phyloP scores from a whole-genome alignment of 2,329 filamentous ascomycete genomes.

The Cyphellophora europaea region DNA sequence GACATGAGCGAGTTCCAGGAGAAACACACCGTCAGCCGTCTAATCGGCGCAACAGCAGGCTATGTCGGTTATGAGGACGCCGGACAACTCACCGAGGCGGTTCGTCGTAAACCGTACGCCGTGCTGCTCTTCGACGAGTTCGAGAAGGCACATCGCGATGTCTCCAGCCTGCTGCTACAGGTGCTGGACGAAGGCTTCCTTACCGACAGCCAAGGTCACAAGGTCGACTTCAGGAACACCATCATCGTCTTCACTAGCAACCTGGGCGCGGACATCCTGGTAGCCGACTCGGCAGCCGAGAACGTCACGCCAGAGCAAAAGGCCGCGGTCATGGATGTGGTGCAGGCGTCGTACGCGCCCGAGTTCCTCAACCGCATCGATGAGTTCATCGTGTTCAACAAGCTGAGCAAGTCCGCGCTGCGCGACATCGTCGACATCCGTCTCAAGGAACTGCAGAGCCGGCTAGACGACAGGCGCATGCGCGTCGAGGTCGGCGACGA shows the following conservation, averaged over 20 bases:
- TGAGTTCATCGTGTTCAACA: slow-evolving; percentile 93
- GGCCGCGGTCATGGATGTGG: slow-evolving; percentile 78
- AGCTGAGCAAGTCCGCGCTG: slow-evolving; percentile 67
- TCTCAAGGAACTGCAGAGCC: slow-evolving; percentile 69
- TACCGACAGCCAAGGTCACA: slow-evolving; percentile 90
- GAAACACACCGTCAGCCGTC: slow-evolving; percentile 85
- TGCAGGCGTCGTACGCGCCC: slow-evolving; percentile 65
- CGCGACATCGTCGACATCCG: slow-evolving; percentile 92
- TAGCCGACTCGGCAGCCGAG: slow-evolving; percentile 43
- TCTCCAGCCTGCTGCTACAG: slow-evolving; percentile 82
- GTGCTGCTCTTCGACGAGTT: slow-evolving; percentile 95
- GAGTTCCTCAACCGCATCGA: slow-evolving; percentile 97
- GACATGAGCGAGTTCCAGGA: slow-evolving; percentile 99
- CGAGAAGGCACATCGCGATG: slow-evolving; percentile 93
- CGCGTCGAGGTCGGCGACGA: slow-evolving; percentile 59
- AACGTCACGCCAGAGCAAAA: slow-evolving; percentile 67
- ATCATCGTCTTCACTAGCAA: slow-evolving; percentile 96
- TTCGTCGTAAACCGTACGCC: slow-evolving; percentile 88
- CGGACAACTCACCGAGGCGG: slow-evolving; percentile 89
- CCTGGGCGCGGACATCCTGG: slow-evolving; percentile 82
- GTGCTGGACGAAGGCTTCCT: slow-evolving; percentile 94
- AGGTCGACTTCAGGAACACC: slow-evolving; percentile 92
- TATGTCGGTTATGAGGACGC: slow-evolving; percentile 97
- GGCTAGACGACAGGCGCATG: slow-evolving; percentile 80
- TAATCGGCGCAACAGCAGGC: slow-evolving; percentile 87